Evolutionary conservation across 2,329 filamentous ascomycete genomes (phyloP).

Genomic region (Mycosphaerelloides madeirae): DNA sequence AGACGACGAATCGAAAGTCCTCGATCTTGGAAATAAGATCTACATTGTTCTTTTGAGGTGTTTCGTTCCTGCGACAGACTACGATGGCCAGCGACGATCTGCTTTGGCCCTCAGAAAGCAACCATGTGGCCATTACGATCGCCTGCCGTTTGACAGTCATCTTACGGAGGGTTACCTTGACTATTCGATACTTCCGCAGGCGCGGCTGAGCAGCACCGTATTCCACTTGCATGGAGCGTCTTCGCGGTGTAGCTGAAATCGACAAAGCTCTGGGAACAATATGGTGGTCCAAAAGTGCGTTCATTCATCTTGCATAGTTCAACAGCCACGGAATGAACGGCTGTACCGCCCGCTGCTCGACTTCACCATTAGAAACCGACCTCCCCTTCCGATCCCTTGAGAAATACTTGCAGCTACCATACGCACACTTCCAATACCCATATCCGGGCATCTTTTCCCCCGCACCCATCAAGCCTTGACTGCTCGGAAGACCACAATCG

Average conservation of each 20-base stretch:
- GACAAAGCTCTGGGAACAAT: too few species aligned
- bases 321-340: constrained; percentile 19
- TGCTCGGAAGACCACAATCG: constrained; percentile 17
- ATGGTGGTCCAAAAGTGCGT: not conserved
- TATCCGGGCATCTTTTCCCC: constrained; percentile 13
- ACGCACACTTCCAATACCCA: constrained; percentile 19
- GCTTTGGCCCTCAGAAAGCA: not conserved
- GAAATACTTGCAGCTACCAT: constrained; percentile 17
- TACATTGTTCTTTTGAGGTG: too few species aligned
- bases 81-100: too few species aligned
- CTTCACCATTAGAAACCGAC: constrained; percentile 16
- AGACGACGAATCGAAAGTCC: not conserved
- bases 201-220: too few species aligned
- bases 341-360: constrained; percentile 15
- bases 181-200: too few species aligned
- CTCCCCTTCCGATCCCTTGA: constrained; percentile 18
- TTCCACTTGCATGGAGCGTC: too few species aligned
- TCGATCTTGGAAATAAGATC: not conserved
- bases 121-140: constrained; percentile 3
- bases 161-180: too few species aligned
- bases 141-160: not conserved
- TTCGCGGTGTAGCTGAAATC: too few species aligned
- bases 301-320: constrained; percentile 7
- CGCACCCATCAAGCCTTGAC: constrained; percentile 4
- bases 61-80: too few species aligned